Percentiles rank a stretch among this genome's conserved stretches.
These are phyloP conservation scores for Umbilicus rupestris DNA, from an alignment of 164 flowering plant genomes.

Conservation along the genomic window DNA sequence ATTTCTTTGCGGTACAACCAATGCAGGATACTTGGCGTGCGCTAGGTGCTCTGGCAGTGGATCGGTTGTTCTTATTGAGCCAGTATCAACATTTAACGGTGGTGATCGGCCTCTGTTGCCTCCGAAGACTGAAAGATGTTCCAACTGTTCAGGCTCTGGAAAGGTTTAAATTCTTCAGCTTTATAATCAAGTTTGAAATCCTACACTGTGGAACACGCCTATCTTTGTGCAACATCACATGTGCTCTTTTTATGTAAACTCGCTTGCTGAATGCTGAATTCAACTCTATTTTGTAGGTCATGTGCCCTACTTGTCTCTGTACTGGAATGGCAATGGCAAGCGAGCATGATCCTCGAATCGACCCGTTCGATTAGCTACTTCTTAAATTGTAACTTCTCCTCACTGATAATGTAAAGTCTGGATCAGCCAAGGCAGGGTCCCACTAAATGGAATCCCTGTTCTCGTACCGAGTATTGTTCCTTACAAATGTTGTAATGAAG, in stretches of 20 bases:
- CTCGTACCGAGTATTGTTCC: too few relatives aligned
- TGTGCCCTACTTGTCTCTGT: conserved; percentile 99
- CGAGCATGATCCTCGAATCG: conserved; percentile 95
- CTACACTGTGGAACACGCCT: neutral
- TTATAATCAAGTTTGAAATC: neutral
- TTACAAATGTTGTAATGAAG: too few relatives aligned
- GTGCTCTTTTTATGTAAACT: neutral
- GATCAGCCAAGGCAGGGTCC: neutral
- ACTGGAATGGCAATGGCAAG: conserved; percentile 99
- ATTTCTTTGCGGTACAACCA: neutral
- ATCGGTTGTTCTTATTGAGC: conserved; percentile 57
- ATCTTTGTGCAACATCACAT: too few relatives aligned
- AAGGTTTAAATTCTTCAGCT: conserved; percentile 39
- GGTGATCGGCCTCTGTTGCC: conserved; percentile 52
- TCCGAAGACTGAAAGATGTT: conserved; percentile 80
- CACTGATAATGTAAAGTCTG: neutral
- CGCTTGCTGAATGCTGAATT: neutral
- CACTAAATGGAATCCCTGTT: neutral
- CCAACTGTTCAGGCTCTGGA: conserved; percentile 96
- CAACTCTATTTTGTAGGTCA: conserved; percentile 48
- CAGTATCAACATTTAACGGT: conserved; percentile 48
- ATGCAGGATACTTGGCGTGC: conserved; percentile 92
- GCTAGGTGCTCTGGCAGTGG: conserved; percentile 93
- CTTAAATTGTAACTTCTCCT: neutral
- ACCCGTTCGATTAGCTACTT: conserved; percentile 66